Conservation (phyloP, 1,139 yeast species). For the Spathaspora sp. region DNA sequence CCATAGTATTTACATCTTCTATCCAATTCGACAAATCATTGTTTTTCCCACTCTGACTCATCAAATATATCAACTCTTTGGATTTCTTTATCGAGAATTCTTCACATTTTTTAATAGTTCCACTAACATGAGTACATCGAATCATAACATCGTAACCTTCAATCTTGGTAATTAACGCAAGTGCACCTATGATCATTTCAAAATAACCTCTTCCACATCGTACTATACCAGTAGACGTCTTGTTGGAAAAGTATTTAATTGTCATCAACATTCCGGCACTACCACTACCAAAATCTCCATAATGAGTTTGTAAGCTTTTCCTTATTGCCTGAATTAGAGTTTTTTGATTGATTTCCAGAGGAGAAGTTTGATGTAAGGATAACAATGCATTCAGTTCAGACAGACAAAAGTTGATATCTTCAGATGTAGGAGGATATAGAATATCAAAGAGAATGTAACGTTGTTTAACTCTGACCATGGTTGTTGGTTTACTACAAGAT, state of each 20-base stretch:
- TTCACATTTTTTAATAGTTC: constrained; percentile 86
- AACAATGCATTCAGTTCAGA: constrained; percentile 40
- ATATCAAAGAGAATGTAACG: constrained; percentile 82
- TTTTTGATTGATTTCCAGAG: constrained; percentile 43
- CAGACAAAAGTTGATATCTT: constrained; percentile 17
- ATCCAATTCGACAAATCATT: constrained; percentile 6
- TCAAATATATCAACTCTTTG: constrained; percentile 29
- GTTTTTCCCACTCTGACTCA: constrained; percentile 11
- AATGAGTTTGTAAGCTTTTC: constrained; percentile 52
- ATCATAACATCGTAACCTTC: constrained; percentile 56
- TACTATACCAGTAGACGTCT: constrained; percentile 82
- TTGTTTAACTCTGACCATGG: constrained; percentile 86
- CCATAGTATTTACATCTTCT: constrained; percentile 5
- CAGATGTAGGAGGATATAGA: constrained; percentile 53
- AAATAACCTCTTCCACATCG: constrained; percentile 71
- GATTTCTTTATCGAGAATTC: constrained; percentile 55
- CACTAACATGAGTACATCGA: constrained; percentile 71
- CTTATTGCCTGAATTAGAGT: constrained; percentile 54
- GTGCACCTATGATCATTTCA: constrained; percentile 65
- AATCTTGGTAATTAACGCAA: constrained; percentile 59
- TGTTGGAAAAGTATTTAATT: constrained; percentile 77
- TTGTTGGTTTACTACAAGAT: constrained; percentile 1
- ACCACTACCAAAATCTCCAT: constrained; percentile 82
- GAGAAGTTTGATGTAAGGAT: constrained; percentile 50
- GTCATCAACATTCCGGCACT: constrained; percentile 58